A percentile compares a stretch with the other conserved stretches of the same genome.
These are phyloP conservation scores for Penicillium sclerotigenum DNA, from an alignment of 2,329 filamentous ascomycete genomes.

Conservation along the genomic window DNA sequence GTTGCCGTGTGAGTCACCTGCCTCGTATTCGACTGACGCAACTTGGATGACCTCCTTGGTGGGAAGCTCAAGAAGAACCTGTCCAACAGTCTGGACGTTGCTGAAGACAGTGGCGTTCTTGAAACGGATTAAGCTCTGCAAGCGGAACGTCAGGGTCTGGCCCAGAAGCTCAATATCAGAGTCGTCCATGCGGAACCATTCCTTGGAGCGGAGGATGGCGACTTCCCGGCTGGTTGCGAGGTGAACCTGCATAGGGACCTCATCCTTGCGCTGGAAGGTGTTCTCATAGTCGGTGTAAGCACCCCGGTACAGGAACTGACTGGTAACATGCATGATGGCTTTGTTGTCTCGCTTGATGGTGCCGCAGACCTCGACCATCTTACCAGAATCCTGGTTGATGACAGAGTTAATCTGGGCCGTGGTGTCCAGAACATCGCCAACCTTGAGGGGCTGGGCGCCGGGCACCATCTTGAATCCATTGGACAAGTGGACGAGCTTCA, in stretches of 20 bases:
- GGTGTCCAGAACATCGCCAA: constrained; percentile 87
- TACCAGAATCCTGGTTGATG: constrained; percentile 95
- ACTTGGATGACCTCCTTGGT: constrained; percentile 98
- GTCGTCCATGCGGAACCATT: constrained; percentile 92
- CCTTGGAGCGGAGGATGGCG: constrained; percentile 89
- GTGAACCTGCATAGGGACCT: constrained; percentile 91
- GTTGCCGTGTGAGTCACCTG: constrained; percentile 87
- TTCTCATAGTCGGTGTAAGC: constrained; percentile 92
- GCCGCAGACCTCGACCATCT: constrained; percentile 99
- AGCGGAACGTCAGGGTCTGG: constrained; percentile 92
- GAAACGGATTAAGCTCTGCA: constrained; percentile 86
- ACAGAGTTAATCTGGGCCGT: constrained; percentile 96
- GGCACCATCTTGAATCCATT: constrained; percentile 99
- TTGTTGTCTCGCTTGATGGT: constrained; percentile 82
- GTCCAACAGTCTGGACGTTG: constrained; percentile 84
- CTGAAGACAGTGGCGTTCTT: constrained; percentile 93
- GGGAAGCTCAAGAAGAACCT: constrained; percentile 89
- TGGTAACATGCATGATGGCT: constrained; percentile 96
- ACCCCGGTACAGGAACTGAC: constrained; percentile 95
- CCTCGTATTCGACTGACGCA: constrained; percentile 93
- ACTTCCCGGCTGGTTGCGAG: constrained; percentile 86
- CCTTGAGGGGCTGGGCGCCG: constrained; percentile 89
- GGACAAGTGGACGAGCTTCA: constrained; percentile 94
- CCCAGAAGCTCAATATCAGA: constrained; percentile 82
- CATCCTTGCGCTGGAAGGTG: constrained; percentile 96